Conservation (phyloP, 108 stramenopile species). For the Asterionellopsis glacialis region DNA sequence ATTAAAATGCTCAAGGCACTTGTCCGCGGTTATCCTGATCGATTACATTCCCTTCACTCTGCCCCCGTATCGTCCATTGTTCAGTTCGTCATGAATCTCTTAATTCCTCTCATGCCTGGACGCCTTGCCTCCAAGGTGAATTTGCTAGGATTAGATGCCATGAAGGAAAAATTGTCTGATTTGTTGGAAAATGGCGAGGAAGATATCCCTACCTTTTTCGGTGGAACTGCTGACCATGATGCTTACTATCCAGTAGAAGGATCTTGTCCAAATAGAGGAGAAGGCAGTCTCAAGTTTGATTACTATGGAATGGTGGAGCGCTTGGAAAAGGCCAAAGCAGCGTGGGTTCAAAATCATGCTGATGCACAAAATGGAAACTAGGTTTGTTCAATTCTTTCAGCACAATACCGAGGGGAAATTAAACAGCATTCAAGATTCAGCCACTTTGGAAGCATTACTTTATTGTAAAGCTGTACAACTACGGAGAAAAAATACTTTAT, state of each 20-base stretch:
- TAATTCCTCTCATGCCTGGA: slow-evolving; percentile 85
- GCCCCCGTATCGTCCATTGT: slow-evolving; percentile 79
- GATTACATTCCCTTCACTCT: slow-evolving; percentile 67
- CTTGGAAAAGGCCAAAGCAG: slow-evolving; percentile 45
- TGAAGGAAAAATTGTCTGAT: slow-evolving; percentile 43
- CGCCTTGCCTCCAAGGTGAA: slow-evolving; percentile 71
- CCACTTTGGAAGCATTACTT: too few species aligned
- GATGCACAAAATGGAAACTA: neutral
- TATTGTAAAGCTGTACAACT: too few species aligned
- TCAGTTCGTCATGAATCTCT: slow-evolving; percentile 84
- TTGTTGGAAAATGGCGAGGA: slow-evolving; percentile 76
- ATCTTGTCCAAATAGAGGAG: slow-evolving; percentile 63
- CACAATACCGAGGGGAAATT: too few species aligned
- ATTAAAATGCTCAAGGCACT: slow-evolving; percentile 82
- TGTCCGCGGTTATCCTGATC: slow-evolving; percentile 83
- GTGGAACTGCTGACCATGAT: slow-evolving; percentile 76
- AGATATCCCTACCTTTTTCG: slow-evolving; percentile 84
- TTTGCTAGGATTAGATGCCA: slow-evolving; percentile 50
- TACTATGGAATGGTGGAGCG: slow-evolving; percentile 84
- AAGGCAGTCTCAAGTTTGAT: slow-evolving; percentile 85
- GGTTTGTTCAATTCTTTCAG: too few species aligned
- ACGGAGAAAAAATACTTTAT: too few species aligned
- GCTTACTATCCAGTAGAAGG: slow-evolving; percentile 70
- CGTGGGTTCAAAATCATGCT: slow-evolving; percentile 31
- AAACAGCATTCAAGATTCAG: too few species aligned